Conservation (phyloP, 495 filamentous ascomycete genomes). For the Wilcoxina mikolae region DNA sequence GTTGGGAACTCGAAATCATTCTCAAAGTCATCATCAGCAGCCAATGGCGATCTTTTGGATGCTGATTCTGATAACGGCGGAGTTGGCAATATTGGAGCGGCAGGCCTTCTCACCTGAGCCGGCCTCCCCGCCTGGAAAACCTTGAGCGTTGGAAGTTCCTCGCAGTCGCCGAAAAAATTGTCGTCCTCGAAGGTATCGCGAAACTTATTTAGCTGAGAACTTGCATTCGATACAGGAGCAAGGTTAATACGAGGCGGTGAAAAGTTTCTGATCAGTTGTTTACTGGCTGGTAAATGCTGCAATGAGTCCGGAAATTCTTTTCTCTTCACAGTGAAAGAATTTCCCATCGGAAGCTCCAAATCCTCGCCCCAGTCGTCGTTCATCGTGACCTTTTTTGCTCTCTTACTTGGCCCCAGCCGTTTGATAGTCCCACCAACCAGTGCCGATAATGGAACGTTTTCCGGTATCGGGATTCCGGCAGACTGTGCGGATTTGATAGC, state of each 20-base stretch:
- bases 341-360: constrained; percentile 56
- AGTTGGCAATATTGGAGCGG: constrained; percentile 31
- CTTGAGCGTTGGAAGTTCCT: constrained; percentile 48
- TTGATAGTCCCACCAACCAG: constrained; percentile 90
- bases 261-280: constrained; percentile 27
- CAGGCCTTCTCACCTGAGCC: constrained; percentile 33
- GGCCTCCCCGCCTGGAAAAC: constrained; percentile 40
- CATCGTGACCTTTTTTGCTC: constrained; percentile 48
- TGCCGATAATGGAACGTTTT: constrained; percentile 82
- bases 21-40: constrained; percentile 53
- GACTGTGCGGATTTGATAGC: constrained; percentile 74
- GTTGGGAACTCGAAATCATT: constrained; percentile 60
- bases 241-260: constrained; percentile 29
- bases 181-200: constrained; percentile 45
- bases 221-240: constrained; percentile 17
- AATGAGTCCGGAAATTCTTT: constrained; percentile 53
- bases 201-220: constrained; percentile 40
- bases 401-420: constrained; percentile 66
- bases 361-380: constrained; percentile 90
- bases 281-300: constrained; percentile 22
- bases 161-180: constrained; percentile 46
- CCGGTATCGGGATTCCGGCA: constrained; percentile 83
- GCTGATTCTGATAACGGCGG: constrained; percentile 33
- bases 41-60: constrained; percentile 25
- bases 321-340: constrained; percentile 47